These are phyloP conservation scores for Leishmania major DNA, from an alignment of 208 protist genomes.

Conservation along the genomic window DNA sequence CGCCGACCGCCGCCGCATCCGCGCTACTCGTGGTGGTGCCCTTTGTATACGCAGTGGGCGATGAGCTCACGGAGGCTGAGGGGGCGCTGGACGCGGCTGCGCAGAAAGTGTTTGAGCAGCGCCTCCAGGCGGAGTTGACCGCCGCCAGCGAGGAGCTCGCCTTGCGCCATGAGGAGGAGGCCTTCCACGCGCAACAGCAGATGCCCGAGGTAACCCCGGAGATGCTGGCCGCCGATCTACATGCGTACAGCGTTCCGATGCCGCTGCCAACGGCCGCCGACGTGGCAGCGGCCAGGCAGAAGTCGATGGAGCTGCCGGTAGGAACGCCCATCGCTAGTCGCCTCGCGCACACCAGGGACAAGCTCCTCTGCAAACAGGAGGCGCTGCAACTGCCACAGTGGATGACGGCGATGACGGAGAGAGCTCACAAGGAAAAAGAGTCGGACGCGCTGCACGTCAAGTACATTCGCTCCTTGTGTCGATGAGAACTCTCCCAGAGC, in stretches of 20 bases:
- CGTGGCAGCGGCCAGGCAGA: slow-evolving; percentile 46
- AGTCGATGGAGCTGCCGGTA: slow-evolving; percentile 36
- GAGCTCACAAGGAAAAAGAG: slow-evolving; percentile 27
- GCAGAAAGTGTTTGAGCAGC: slow-evolving; percentile 62
- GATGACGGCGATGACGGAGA: slow-evolving; percentile 24
- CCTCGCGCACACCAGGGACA: slow-evolving; percentile 48
- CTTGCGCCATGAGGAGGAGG: slow-evolving; percentile 83
- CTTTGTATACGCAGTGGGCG: slow-evolving; percentile 75
- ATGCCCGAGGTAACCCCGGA: slow-evolving; percentile 62
- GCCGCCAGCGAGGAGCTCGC: slow-evolving; percentile 62
- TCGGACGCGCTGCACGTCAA: slow-evolving; percentile 34
- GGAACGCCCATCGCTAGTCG: slow-evolving; percentile 43
- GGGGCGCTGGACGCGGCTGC: slow-evolving; percentile 73
- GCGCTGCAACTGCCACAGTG: slow-evolving; percentile 27
- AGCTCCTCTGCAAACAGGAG: slow-evolving; percentile 38
- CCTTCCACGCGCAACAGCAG: slow-evolving; percentile 75
- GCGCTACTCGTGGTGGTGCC: slow-evolving; percentile 60
- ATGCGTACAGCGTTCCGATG: slow-evolving; percentile 55
- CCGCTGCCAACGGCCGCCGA: slow-evolving; percentile 53
- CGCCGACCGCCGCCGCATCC: neutral
- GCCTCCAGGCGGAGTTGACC: slow-evolving; percentile 53
- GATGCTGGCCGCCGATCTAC: slow-evolving; percentile 29
- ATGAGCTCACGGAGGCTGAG: slow-evolving; percentile 84
- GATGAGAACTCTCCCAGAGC: neutral
- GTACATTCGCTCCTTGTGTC: slow-evolving; percentile 29